Base-by-base conservation (phyloP, 768 basidiomycete species). In the Artomyces pyxidatus region DNA sequence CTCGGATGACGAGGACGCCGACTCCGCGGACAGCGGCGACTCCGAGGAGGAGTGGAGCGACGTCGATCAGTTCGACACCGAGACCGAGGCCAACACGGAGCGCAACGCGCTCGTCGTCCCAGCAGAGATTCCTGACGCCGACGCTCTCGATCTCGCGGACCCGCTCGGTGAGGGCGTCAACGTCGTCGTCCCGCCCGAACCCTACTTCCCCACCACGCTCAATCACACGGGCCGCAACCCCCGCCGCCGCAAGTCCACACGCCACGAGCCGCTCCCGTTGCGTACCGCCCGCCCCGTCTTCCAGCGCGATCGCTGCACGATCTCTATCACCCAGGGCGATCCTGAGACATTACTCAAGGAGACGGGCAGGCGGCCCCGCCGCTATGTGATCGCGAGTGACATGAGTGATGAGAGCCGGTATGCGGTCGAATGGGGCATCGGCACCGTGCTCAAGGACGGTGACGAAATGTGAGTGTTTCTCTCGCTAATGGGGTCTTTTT, bases 401-500 rank as follows among this genome's bases (percentile, higher is more conserved):
- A 63, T 98, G 58, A 91, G 88, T 52, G 90, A 96, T 56, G 95
- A 99, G 68, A 85, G 83, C 65, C 74, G 85, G 28, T 99, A 94
- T 65, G 96, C 96, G 0, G 80, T 98, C 6, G 94, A 98, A 65
- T 99, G 95, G 96, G 91, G 88, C 9, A 94, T 98, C 47, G 95
- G 94, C 2, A 97, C 95, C 0, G 95, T 97, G 2, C 69, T 96
- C 52, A 71, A 93, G 53, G 93, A 97, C 65, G 95, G 95, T 2
- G 96, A 99, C 59, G 88, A 94, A 66, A 71, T 92, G 83, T 79
- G 47, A 46, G 72, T 63, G 17, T 44, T 5, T 6, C 12, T n/a
- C 8, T 22, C 17, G 5, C 16, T 10, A 26, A 16, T 42, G 22
- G 4, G 21, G 16, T 37, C 35, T 23, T 35, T 40, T 32, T 38